Evolutionary conservation across 1,139 yeast species (phyloP).

Genomic region (Pneumocystis canis): DNA sequence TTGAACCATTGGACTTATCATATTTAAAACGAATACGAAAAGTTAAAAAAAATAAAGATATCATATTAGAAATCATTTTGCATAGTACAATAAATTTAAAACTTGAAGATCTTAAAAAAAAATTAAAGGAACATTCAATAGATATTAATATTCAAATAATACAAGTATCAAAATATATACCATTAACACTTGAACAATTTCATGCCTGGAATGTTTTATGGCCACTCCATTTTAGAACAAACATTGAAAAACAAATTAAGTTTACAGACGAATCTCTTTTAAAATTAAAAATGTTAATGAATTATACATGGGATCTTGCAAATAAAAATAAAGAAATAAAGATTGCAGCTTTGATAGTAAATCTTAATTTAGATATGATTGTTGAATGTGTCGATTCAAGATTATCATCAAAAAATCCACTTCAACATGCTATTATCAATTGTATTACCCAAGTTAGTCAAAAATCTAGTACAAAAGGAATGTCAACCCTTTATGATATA

Average conservation of each 20-base stretch:
- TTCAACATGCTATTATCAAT: constrained; percentile 59
- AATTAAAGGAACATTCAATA: background rate
- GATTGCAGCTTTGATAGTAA: background rate
- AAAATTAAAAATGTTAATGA: constrained; percentile 5
- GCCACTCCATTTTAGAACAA: constrained; percentile 9
- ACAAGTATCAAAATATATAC: constrained; percentile 5
- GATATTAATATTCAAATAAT: background rate
- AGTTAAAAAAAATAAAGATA: background rate
- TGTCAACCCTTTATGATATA: constrained; percentile 15
- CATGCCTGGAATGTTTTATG: constrained; percentile 5
- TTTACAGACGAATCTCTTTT: constrained; percentile 3
- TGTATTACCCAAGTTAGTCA: constrained; percentile 50
- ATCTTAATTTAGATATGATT: background rate
- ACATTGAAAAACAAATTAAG: constrained; percentile 1
- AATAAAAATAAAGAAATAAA: background rate
- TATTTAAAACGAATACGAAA: constrained; percentile 9
- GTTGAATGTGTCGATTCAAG: background rate
- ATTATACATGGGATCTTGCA: constrained; percentile 1
- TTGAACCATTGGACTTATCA: constrained; percentile 4
- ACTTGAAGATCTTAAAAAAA: constrained; percentile 1
- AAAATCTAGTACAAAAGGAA: constrained; percentile 31
- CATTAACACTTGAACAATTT: constrained; percentile 7
- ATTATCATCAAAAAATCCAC: constrained; percentile 28
- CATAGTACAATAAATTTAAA: constrained; percentile 4
- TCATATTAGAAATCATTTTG: constrained; percentile 3